Percentiles rank a stretch among this genome's conserved stretches.
Evolutionary conservation across 2,329 filamentous ascomycete genomes (phyloP).

Genomic region (Volutella citrinella): DNA sequence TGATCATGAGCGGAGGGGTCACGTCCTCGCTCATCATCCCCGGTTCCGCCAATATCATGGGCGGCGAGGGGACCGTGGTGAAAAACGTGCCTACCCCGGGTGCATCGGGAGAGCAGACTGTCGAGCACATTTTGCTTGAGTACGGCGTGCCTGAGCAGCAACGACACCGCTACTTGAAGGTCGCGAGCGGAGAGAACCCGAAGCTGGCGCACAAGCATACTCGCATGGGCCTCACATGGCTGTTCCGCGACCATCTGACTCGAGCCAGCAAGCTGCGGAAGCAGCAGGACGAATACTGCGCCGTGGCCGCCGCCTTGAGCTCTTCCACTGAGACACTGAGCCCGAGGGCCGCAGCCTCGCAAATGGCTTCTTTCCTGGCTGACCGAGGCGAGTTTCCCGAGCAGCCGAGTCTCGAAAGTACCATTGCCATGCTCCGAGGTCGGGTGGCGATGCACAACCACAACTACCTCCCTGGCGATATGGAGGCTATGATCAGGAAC

Average conservation of each 20-base stretch:
- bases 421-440: slow-evolving; percentile 53
- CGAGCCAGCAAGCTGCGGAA: background rate
- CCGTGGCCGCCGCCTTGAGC: too few species aligned
- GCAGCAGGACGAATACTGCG: slow-evolving; percentile 1
- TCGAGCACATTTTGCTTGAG: slow-evolving; percentile 41
- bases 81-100: slow-evolving; percentile 38
- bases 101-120: slow-evolving; percentile 32
- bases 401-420: background rate
- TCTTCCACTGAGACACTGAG: background rate
- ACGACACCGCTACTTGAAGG: slow-evolving; percentile 40
- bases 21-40: slow-evolving; percentile 45
- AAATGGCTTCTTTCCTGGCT: background rate
- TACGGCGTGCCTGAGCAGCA: slow-evolving; percentile 30
- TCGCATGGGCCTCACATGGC: slow-evolving; percentile 38
- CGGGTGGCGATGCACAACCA: slow-evolving; percentile 67
- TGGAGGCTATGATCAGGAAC: slow-evolving; percentile 64
- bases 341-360: background rate
- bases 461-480: slow-evolving; percentile 64
- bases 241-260: slow-evolving; percentile 32
- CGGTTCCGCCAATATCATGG: slow-evolving; percentile 42
- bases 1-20: slow-evolving; percentile 32
- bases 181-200: slow-evolving; percentile 47
- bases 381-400: background rate
- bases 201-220: slow-evolving; percentile 34
- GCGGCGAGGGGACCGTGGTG: slow-evolving; percentile 40